Evolutionary conservation across 176 grass and related monocot species (phyloP).

Genomic region (Rhynchospora pubera): DNA sequence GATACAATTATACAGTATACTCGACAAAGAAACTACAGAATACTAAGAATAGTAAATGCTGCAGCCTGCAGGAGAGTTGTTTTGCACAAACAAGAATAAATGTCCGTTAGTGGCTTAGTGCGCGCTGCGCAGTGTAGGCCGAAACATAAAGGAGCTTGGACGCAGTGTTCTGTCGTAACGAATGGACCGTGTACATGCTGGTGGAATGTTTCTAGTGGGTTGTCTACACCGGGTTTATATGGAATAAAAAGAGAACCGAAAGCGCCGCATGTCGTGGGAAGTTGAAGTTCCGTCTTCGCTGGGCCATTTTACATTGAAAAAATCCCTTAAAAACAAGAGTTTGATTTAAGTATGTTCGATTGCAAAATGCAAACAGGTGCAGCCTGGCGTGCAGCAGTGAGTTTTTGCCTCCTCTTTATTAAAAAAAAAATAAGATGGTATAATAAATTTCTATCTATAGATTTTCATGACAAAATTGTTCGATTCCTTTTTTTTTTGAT

Average conservation of each 20-base stretch:
- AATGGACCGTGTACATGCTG: background rate
- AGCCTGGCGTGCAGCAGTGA: too few species aligned
- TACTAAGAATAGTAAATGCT: background rate
- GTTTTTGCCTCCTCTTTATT: too few species aligned
- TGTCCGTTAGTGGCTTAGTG: conserved; percentile 11
- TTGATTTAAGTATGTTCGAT: too few species aligned
- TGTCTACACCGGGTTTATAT: background rate
- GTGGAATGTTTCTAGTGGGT: background rate
- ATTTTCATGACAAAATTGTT: too few species aligned
- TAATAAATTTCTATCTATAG: background rate
- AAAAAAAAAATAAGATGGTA: background rate
- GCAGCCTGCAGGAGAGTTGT: background rate
- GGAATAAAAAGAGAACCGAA: background rate
- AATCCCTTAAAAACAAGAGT: too few species aligned
- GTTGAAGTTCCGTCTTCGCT: background rate
- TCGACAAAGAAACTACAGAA: background rate
- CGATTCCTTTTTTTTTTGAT: too few species aligned
- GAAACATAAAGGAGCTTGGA: background rate
- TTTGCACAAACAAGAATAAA: background rate
- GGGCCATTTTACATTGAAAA: too few species aligned
- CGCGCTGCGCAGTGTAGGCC: background rate
- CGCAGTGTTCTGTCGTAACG: background rate
- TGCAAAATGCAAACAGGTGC: too few species aligned
- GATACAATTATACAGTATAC: background rate
- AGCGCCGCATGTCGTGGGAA: background rate